A percentile compares a stretch with the other conserved stretches of the same genome.
Conservation (phyloP, 495 filamentous ascomycete species). For the Hypoxylon rickii region DNA sequence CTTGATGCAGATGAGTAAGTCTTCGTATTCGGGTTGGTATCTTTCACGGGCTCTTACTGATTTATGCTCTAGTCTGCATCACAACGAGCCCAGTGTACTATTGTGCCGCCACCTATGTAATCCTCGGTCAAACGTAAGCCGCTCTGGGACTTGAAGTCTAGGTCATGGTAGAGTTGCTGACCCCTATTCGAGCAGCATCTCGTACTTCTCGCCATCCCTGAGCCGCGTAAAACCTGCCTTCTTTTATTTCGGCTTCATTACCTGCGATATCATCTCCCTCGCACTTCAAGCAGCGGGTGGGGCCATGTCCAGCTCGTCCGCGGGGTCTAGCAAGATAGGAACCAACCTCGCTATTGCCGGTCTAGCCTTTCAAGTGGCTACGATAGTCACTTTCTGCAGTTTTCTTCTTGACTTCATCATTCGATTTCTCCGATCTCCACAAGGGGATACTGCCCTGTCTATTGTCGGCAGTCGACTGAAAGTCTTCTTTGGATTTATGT, state of each 20-base stretch:
- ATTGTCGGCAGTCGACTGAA: constrained; percentile 40
- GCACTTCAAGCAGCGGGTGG: constrained; percentile 55
- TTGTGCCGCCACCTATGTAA: constrained; percentile 64
- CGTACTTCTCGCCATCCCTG: constrained; percentile 44
- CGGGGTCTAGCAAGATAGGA: constrained; percentile 36
- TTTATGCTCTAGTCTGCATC: constrained; percentile 61
- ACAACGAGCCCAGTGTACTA: constrained; percentile 61
- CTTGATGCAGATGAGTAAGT: constrained; percentile 54
- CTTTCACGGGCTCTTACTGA: too few relatives aligned
- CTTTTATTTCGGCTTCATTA: constrained; percentile 59
- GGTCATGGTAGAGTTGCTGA: too few relatives aligned
- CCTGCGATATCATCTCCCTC: constrained; percentile 55
- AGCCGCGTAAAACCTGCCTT: constrained; percentile 56
- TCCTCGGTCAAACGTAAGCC: too few relatives aligned
- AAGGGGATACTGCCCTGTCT: constrained; percentile 12
- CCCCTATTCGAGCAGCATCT: too few relatives aligned
- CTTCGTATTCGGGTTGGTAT: too few relatives aligned
- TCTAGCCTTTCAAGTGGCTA: constrained; percentile 51
- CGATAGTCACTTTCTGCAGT: constrained; percentile 47
- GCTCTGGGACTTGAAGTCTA: too few relatives aligned
- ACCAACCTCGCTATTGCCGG: constrained; percentile 55
- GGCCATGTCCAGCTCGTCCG: too few relatives aligned
- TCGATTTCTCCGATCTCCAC: constrained; percentile 36
- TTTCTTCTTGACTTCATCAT: constrained; percentile 50
- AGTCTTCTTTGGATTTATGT: constrained; percentile 50